These are phyloP conservation scores for Lactarius trivialis DNA, from an alignment of 768 basidiomycete species.

Conservation along the genomic window DNA sequence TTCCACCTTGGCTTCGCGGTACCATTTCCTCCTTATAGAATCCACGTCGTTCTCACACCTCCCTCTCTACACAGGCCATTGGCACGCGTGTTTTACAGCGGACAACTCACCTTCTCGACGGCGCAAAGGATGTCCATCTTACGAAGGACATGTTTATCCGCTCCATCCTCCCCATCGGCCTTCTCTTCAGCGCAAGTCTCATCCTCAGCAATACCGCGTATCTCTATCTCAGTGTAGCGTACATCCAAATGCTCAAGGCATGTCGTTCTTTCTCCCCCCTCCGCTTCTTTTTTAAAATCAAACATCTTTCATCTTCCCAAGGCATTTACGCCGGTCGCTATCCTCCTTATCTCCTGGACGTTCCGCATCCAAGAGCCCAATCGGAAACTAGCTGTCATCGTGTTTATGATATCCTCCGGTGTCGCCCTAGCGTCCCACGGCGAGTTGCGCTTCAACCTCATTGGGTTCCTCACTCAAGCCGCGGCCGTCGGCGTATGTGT, in stretches of 20 bases:
- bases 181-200: conserved; percentile 89
- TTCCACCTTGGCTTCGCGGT: conserved; percentile 70
- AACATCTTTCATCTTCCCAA: conserved; percentile 30
- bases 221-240: conserved; percentile 84
- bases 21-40: conserved; percentile 7
- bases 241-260: conserved; percentile 96
- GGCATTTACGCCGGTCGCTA: conserved; percentile 88
- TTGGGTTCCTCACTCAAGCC: conserved; percentile 85
- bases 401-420: conserved; percentile 84
- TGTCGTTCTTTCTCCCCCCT: conserved; percentile 13
- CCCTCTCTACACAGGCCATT: conserved; percentile 42
- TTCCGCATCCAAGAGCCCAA: conserved; percentile 87
- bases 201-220: conserved; percentile 91
- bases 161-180: conserved; percentile 88
- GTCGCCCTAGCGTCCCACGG: conserved; percentile 88
- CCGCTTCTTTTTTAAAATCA: background rate
- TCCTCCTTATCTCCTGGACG: conserved; percentile 88
- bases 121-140: conserved; percentile 71
- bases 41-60: conserved; percentile 5
- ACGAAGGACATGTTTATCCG: conserved; percentile 69
- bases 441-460: conserved; percentile 76
- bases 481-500: conserved; percentile 73
- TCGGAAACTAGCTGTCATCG: conserved; percentile 72
- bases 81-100: conserved; percentile 83
- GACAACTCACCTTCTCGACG: conserved; percentile 77